phyloP scores from a whole-genome alignment of 257 asterid species.

The Eucommia ulmoides region DNA sequence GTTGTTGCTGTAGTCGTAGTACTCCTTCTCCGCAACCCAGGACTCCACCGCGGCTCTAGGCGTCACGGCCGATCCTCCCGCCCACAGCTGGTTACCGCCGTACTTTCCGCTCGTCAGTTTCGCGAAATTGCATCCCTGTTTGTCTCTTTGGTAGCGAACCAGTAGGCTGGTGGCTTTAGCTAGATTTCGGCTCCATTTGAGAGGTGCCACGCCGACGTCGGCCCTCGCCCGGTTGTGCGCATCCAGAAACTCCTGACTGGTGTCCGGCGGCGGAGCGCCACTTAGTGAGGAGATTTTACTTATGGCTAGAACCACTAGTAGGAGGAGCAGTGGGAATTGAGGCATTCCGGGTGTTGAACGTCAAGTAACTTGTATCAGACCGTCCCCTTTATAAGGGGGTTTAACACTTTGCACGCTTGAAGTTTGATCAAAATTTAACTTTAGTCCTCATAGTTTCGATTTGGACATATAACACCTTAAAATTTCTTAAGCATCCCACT shows the following conservation, averaged over 20 bases:
- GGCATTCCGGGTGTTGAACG: no score
- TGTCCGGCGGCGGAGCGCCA: conserved; percentile 24
- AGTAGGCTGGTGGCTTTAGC: conserved; percentile 60
- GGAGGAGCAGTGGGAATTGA: neutral
- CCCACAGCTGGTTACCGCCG: conserved; percentile 80
- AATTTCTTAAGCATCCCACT: no score
- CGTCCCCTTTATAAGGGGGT: no score
- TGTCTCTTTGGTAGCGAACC: conserved; percentile 57
- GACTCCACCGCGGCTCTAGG: conserved; percentile 52
- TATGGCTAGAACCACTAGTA: conserved; percentile 5
- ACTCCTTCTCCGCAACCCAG: conserved; percentile 77
- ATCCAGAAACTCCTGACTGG: conserved; percentile 34
- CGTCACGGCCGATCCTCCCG: conserved; percentile 35
- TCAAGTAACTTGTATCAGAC: no score
- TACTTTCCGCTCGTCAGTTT: conserved; percentile 30
- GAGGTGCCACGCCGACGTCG: conserved; percentile 60
- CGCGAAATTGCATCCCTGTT: conserved; percentile 59
- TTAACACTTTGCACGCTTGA: no score
- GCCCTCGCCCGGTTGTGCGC: conserved; percentile 72
- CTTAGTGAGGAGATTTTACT: no score
- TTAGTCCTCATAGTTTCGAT: no score
- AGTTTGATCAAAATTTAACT: no score
- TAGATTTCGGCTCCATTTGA: conserved; percentile 53
- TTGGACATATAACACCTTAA: no score
- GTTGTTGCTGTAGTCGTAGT: conserved; percentile 44